Percentiles rank a stretch among this genome's conserved stretches.
Conservation (phyloP, 768 basidiomycete genomes). For the Xerocomellus intermedius region DNA sequence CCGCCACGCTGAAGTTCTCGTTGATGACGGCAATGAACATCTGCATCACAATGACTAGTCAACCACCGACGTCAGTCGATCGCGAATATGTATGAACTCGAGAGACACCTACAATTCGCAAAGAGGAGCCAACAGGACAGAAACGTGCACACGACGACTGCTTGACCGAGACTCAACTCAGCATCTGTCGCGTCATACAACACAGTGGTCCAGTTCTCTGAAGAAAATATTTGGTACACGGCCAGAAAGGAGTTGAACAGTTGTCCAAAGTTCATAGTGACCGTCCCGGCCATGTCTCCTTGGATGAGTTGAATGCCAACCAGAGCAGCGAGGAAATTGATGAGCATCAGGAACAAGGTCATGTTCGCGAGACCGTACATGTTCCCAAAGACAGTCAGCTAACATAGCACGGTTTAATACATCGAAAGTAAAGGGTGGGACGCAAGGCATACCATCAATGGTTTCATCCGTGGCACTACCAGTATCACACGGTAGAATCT, state of each 20-base stretch:
- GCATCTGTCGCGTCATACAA: constrained; percentile 61
- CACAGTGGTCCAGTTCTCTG: constrained; percentile 91
- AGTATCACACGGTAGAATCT: constrained; percentile 93
- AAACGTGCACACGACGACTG: constrained; percentile 68
- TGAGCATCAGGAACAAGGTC: constrained; percentile 83
- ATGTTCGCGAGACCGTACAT: constrained; percentile 90
- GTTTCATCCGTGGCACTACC: constrained; percentile 87
- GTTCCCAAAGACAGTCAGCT: constrained; percentile 90
- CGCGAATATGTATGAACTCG: background rate
- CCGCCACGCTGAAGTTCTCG: constrained; percentile 91
- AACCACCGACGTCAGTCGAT: constrained; percentile 6
- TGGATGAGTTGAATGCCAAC: constrained; percentile 82
- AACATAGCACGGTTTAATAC: background rate
- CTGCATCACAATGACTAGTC: constrained; percentile 81
- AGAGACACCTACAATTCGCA: constrained; percentile 68
- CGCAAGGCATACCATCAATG: constrained; percentile 59
- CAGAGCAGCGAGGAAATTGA: constrained; percentile 84
- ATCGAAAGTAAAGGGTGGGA: constrained; percentile 1
- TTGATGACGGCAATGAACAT: constrained; percentile 98
- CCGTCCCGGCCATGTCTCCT: constrained; percentile 62
- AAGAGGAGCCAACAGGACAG: constrained; percentile 85
- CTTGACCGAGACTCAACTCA: constrained; percentile 66
- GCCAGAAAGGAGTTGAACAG: constrained; percentile 84
- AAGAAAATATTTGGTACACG: constrained; percentile 86
- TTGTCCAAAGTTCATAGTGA: constrained; percentile 73